Base-by-base conservation (phyloP, 176 grass and related monocot genomes). In the Phyllostachys edulis region DNA sequence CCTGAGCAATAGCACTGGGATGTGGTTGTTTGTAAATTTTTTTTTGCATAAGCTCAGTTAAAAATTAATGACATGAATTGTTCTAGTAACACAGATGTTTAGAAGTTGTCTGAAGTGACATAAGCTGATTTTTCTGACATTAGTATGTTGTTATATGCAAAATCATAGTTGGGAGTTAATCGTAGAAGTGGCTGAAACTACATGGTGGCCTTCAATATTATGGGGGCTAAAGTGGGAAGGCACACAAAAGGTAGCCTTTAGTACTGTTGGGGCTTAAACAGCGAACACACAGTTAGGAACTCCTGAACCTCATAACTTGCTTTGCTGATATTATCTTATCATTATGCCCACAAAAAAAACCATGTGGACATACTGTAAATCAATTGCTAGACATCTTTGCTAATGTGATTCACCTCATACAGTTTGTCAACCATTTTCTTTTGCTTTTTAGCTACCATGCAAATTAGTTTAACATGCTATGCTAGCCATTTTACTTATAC, bases 381-480 rank as follows among this genome's bases (percentile, higher is more conserved):
- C 36, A 39, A 17, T n/a, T 82, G 24, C 78, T 45, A 63, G 18
- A 13, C 38, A 66, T 60, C 38, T 18, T 69, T 85, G 40, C 13
- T 21, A 2, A 26, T 84, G 56, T 63, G 44, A 63, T 76, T 76
- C 38, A 63, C 36, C 5, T 52, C 7, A 6, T 52, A 18, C 52
- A 41, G 44, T 44, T 76, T 71, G 17, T 82, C 26, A 62, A 77
- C 23, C 27, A 49, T 72, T 55, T 51, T 36, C 50, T 64, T 52
- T 67, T 3, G 7, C 9, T 38, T 80, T 49, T 51, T n/a, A 70
- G 44, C 13, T 55, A 77, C 61, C 26, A 9, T 37, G 37, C n/a
- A 75, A 78, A 62, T 71, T 73, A 73, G 4, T 50, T 57, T 4
- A 46, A 67, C 24, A 77, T 12, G 14, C 16, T 90, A 78, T 45